Conservation (phyloP, 2,329 filamentous ascomycete genomes). For the Stylonectria norvegica region DNA sequence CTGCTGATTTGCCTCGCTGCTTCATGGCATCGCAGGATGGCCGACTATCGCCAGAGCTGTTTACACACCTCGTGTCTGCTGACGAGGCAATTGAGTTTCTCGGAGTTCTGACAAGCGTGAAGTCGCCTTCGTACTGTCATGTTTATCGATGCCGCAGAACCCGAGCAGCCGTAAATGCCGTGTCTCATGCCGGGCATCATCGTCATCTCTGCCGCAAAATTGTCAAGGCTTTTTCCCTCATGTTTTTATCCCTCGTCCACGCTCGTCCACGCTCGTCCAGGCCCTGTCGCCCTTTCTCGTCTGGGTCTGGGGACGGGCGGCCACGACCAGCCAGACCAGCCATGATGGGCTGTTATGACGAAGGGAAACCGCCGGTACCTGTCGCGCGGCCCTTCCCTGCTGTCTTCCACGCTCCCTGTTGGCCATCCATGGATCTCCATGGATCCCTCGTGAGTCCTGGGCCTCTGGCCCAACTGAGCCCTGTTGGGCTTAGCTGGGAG, state of each 20-base stretch:
- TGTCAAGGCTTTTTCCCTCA: slow-evolving; percentile 10
- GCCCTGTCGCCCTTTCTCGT: too few relatives aligned
- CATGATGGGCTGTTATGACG: slow-evolving; percentile 22
- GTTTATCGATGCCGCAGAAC: slow-evolving; percentile 15
- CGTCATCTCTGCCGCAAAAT: slow-evolving; percentile 10
- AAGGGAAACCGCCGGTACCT: slow-evolving; percentile 17
- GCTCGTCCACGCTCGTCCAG: slow-evolving; percentile 13
- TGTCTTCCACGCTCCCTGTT: slow-evolving; percentile 6
- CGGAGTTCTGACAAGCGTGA: too few relatives aligned
- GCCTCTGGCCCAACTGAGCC: too few relatives aligned
- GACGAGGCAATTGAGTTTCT: too few relatives aligned
- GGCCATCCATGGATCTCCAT: too few relatives aligned
- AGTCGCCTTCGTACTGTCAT: too few relatives aligned
- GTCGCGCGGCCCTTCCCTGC: background rate
- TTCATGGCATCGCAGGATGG: too few relatives aligned
- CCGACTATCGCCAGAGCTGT: too few relatives aligned
- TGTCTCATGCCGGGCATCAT: slow-evolving; percentile 19
- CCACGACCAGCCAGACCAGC: too few relatives aligned
- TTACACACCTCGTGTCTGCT: too few relatives aligned
- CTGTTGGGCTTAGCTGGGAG: slow-evolving; percentile 6
- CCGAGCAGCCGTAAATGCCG: slow-evolving; percentile 2
- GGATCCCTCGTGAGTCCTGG: too few relatives aligned
- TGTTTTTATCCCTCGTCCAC: slow-evolving; percentile 10
- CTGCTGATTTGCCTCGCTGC: too few relatives aligned
- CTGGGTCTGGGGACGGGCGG: background rate